Evolutionary conservation across 495 filamentous ascomycete species (phyloP).

Genomic region (Penicillium malachiteum): DNA sequence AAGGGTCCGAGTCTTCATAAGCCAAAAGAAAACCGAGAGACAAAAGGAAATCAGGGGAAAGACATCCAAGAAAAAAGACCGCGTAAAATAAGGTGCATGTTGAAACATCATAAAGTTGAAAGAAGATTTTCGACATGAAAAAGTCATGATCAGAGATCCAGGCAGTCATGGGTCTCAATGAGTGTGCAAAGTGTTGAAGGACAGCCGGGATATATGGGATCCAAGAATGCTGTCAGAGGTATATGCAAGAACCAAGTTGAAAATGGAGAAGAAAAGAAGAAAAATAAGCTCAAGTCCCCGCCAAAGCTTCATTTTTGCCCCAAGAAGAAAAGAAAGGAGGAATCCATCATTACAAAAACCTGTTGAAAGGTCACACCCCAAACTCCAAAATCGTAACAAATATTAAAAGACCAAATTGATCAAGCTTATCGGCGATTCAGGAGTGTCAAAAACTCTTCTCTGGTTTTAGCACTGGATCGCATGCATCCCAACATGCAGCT

Average conservation of each 20-base stretch:
- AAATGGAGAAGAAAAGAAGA: conserved; percentile 1
- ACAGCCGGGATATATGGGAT: neutral
- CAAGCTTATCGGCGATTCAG: conserved; percentile 56
- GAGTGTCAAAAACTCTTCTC: conserved; percentile 89
- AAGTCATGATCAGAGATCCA: conserved; percentile 3
- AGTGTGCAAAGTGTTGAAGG: conserved; percentile 7
- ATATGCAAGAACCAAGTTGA: conserved; percentile 13
- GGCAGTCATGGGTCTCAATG: neutral
- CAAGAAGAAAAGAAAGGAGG: conserved; percentile 5
- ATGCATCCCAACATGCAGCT: conserved; percentile 96
- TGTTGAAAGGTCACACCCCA: conserved; percentile 41
- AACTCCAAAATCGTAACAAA: conserved; percentile 41
- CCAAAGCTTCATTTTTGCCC: neutral
- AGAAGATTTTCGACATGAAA: conserved; percentile 6
- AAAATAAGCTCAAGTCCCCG: neutral
- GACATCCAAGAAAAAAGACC: conserved; percentile 10
- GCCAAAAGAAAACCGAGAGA: conserved; percentile 5
- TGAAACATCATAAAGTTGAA: conserved; percentile 3
- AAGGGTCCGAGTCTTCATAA: conserved; percentile 12
- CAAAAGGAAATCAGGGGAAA: conserved; percentile 6
- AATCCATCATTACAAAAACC: conserved; percentile 21
- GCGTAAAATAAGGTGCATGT: neutral
- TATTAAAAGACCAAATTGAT: conserved; percentile 8
- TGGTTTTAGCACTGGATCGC: conserved; percentile 85
- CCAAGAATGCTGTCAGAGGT: conserved; percentile 7